A percentile compares a stretch with the other conserved stretches of the same genome.
Evolutionary conservation across 345 rosid species (phyloP).

Genomic region (Euclidium syriacum): DNA sequence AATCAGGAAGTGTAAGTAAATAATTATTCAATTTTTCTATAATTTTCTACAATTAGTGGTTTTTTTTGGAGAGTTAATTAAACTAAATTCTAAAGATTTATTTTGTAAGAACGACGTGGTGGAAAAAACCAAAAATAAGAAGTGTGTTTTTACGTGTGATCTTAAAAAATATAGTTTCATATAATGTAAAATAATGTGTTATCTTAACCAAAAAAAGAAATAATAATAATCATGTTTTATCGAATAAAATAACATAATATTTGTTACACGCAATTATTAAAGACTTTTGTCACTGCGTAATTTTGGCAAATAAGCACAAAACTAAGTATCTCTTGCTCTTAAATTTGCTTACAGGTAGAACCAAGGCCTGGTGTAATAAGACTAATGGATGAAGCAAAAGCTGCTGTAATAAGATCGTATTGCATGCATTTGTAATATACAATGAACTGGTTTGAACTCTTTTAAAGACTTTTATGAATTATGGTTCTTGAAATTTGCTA

Average conservation of each 20-base stretch:
- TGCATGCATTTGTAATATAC: neutral
- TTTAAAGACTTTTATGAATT: neutral
- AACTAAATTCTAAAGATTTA: too few species aligned
- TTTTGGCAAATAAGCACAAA: too few species aligned
- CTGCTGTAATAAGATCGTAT: conserved; percentile 55
- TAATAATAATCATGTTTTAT: too few species aligned
- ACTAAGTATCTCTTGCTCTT: conserved; percentile 1
- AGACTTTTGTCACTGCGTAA: too few species aligned
- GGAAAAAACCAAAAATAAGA: too few species aligned
- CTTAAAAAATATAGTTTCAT: too few species aligned
- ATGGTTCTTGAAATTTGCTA: conserved; percentile 12
- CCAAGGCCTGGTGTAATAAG: conserved; percentile 90
- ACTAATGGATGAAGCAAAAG: conserved; percentile 91
- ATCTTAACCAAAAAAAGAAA: too few species aligned
- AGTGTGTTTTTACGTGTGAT: too few species aligned
- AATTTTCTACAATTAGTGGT: neutral
- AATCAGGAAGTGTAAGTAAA: conserved; percentile 82
- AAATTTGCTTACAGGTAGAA: conserved; percentile 61
- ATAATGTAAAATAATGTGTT: too few species aligned
- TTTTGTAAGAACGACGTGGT: too few species aligned
- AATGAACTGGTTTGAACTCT: neutral
- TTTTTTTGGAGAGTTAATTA: neutral
- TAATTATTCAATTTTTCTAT: neutral
- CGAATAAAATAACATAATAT: too few species aligned
- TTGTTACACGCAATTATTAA: too few species aligned